Percentiles rank a stretch among this genome's conserved stretches.
Conservation (phyloP, 176 grass and related monocot genomes). For the Musa beccarii region DNA sequence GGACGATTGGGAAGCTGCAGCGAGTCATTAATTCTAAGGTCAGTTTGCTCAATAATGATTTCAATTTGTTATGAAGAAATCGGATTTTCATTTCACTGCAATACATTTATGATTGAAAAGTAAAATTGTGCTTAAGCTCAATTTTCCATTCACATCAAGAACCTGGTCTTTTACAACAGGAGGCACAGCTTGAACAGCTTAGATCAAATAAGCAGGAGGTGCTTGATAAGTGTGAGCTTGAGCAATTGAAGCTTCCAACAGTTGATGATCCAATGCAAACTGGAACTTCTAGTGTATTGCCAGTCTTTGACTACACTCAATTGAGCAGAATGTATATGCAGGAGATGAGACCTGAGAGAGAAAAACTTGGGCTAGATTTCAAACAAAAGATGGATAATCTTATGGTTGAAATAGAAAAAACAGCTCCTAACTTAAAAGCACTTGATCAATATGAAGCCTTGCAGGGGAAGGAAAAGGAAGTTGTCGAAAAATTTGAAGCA, state of each 20-base stretch:
- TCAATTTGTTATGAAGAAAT: background rate
- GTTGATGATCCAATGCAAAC: slow-evolving; percentile 77
- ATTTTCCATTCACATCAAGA: slow-evolving; percentile 9
- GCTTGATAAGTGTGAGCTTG: slow-evolving; percentile 78
- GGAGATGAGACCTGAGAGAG: slow-evolving; percentile 52
- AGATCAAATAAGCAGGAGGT: slow-evolving; percentile 50
- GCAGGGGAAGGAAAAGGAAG: slow-evolving; percentile 81
- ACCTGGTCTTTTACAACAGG: slow-evolving; percentile 37
- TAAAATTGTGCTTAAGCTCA: background rate
- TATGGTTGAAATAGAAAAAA: slow-evolving; percentile 76
- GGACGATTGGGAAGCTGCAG: slow-evolving; percentile 54
- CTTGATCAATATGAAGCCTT: slow-evolving; percentile 89
- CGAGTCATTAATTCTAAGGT: slow-evolving; percentile 82
- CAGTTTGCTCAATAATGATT: background rate
- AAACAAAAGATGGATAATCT: slow-evolving; percentile 56
- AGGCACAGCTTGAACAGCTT: slow-evolving; percentile 54
- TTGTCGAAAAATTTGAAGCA: slow-evolving; percentile 84
- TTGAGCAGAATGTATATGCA: slow-evolving; percentile 57
- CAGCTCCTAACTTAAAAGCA: slow-evolving; percentile 91
- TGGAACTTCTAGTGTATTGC: slow-evolving; percentile 32
- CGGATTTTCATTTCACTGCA: background rate
- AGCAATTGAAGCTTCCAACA: slow-evolving; percentile 80
- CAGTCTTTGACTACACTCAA: slow-evolving; percentile 62
- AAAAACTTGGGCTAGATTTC: slow-evolving; percentile 81
- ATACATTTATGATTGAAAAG: background rate